Conservation (phyloP, 257 asterid genomes). For the Catharanthus roseus region DNA sequence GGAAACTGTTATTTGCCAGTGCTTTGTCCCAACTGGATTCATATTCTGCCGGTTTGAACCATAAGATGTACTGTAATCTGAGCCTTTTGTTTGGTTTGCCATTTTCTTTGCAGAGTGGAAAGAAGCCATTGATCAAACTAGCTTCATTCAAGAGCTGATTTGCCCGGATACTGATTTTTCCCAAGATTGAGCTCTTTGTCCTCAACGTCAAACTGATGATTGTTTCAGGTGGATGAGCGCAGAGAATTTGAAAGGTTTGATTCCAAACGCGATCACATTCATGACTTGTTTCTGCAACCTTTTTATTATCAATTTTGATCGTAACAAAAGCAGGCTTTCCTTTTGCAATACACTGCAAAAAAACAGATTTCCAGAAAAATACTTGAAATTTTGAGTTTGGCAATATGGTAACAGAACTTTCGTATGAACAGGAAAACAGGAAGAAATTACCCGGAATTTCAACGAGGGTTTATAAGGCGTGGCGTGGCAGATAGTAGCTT, state of each 20-base stretch:
- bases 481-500: slow-evolving; percentile 76
- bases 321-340: slow-evolving; percentile 61
- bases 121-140: slow-evolving; percentile 59
- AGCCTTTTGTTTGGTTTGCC: slow-evolving; percentile 46
- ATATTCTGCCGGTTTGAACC: slow-evolving; percentile 69
- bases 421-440: too few relatives aligned
- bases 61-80: slow-evolving; percentile 55
- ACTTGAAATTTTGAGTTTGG: not conserved
- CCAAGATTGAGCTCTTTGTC: slow-evolving; percentile 45
- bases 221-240: slow-evolving; percentile 66
- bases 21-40: slow-evolving; percentile 55
- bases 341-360: slow-evolving; percentile 53
- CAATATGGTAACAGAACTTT: too few relatives aligned
- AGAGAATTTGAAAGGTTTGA: slow-evolving; percentile 74
- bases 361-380: too few relatives aligned
- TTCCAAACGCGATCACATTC: slow-evolving; percentile 64
- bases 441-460: slow-evolving; percentile 40
- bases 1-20: slow-evolving; percentile 45
- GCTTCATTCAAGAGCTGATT: slow-evolving; percentile 40
- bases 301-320: slow-evolving; percentile 55
- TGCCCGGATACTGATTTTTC: slow-evolving; percentile 48
- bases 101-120: slow-evolving; percentile 47
- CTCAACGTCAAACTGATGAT: slow-evolving; percentile 57
- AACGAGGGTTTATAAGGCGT: slow-evolving; percentile 37
- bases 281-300: slow-evolving; percentile 57